Base-by-base conservation (phyloP, 257 asterid species). In the Scutellaria minor region DNA sequence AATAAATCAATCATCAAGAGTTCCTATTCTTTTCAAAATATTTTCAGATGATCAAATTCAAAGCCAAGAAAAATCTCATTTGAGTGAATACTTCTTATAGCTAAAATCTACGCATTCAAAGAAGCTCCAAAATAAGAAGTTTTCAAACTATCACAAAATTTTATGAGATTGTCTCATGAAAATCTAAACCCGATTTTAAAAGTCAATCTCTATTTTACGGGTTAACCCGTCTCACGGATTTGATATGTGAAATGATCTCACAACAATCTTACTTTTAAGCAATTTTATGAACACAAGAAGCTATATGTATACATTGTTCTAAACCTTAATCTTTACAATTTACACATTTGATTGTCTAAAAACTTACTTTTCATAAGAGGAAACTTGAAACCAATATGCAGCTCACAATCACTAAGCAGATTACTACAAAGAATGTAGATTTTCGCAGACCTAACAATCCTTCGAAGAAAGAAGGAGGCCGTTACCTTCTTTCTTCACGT, bases 341-440 rank as follows among this genome's bases (percentile, higher is more conserved):
- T 40, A 63, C 71, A 62, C 22, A 72, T 60, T 11, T 11, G 22
- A 47, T 39, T 9, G 53, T 18, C 20, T 22, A 41, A 20, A 10
- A 22, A 20, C 39, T 64, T 60, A 31, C 4, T 5, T 27, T 50
- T 50, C 55, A 50, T 15, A 7, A 47, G 31, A 60, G 52, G 46
- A 58, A 70, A 59, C 61, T 11, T 62, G 59, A 70, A 71, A 12
- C n/a, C 18, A 44, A 15, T 55, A 65, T 46, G 68, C 73, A 56
- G 53, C 78, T 65, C 73, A 66, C 73, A 66, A 47, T 66, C 70
- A 39, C 37, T 55, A 45, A 45, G 67, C 78, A 66, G 52, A 45
- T 6, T 9, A 12, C 53, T 27, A 13, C 68, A 37, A 46, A 37
- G 62, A 47, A 47, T 5, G 31, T 5, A 6, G 74, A 56, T 66